phyloP scores from a whole-genome alignment of 106 monocot genomes.

The Vanilla planifolia region DNA sequence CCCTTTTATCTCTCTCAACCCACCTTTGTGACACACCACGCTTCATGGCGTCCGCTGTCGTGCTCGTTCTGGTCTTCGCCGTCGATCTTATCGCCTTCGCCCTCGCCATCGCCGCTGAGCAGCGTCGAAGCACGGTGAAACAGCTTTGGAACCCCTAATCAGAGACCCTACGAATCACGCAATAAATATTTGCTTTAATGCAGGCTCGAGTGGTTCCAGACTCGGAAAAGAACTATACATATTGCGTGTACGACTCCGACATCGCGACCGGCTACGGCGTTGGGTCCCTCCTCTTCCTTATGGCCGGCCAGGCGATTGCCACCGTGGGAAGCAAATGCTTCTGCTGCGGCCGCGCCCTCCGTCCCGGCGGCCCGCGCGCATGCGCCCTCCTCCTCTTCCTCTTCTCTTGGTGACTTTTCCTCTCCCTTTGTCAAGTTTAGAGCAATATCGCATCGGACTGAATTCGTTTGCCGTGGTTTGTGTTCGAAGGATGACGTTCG shows the following conservation, averaged over 20 bases:
- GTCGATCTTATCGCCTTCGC: conserved; percentile 19
- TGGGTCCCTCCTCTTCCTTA: conserved; percentile 16
- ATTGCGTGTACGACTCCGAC: conserved; percentile 21
- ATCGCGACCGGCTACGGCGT: conserved; percentile 19
- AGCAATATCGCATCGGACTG: too few species aligned
- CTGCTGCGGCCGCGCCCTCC: conserved; percentile 23
- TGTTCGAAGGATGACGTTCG: conserved; percentile 54
- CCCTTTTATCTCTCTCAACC: too few species aligned
- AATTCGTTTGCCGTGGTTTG: not conserved
- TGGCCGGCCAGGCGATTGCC: conserved; percentile 13
- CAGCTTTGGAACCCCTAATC: too few species aligned
- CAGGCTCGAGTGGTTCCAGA: conserved; percentile 12
- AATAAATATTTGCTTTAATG: not conserved
- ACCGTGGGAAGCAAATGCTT: conserved; percentile 22
- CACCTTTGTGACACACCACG: too few species aligned
- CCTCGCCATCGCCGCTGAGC: conserved; percentile 30
- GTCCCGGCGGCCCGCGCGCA: conserved; percentile 8
- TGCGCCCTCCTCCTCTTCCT: conserved; percentile 19
- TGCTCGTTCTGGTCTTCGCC: conserved; percentile 10
- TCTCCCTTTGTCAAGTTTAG: too few species aligned
- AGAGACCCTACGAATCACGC: too few species aligned
- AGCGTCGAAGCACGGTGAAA: conserved; percentile 22
- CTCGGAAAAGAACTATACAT: conserved; percentile 3
- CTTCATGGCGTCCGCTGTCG: conserved; percentile 13
- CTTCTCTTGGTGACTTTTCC: conserved; percentile 12